Base-by-base conservation (phyloP, 2,329 filamentous ascomycete species). In the Metarhizium robertsii region DNA sequence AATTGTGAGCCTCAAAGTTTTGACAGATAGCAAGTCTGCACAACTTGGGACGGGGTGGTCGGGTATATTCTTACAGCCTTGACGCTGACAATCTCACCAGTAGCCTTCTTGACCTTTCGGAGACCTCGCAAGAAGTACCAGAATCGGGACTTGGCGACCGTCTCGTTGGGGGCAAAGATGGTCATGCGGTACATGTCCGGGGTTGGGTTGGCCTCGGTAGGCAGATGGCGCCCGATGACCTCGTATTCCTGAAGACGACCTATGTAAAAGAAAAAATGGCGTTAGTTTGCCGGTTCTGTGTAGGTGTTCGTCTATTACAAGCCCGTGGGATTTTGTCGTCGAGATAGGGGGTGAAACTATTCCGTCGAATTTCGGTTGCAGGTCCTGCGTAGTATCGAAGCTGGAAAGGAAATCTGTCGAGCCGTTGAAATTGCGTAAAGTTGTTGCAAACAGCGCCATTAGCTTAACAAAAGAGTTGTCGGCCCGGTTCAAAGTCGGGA, bases 91-190 rank as follows among this genome's bases (percentile, higher is more conserved):
- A 99, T 96, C 87, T 99, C 94, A 78, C 94, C 94, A 74, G 95
- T 97, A 74, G 92, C 88, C 90, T 99, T 99, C 92, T 99, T 99
- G 83, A 99, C 91, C 87, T 99, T 99, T 76, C 90, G 87, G 73
- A 99, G 85, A 84, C 95, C 95, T 79, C 91, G 90, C 78, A 99
- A 81, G 86, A 99, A 99, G 86, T 99, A 99, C 95, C 95, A 99
- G 88, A 96, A 99, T 74, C 94, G 90, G 75, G 92, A 96, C 88
- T 99, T 99, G 75, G 95, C 94, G 71, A 99, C 92, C 67, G 96
- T 94, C 71, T 87, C 83, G 81, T 99, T 99, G 69, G 91, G 90
- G 67, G 94, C 94, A 78, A 99, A 99, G 79, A 99, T 96, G 77
- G 92, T 92, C 94, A 99, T 99, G 79, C 94, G 92, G 87, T 97